phyloP scores from a whole-genome alignment of 768 basidiomycete genomes.

The Leccinellum luteum region DNA sequence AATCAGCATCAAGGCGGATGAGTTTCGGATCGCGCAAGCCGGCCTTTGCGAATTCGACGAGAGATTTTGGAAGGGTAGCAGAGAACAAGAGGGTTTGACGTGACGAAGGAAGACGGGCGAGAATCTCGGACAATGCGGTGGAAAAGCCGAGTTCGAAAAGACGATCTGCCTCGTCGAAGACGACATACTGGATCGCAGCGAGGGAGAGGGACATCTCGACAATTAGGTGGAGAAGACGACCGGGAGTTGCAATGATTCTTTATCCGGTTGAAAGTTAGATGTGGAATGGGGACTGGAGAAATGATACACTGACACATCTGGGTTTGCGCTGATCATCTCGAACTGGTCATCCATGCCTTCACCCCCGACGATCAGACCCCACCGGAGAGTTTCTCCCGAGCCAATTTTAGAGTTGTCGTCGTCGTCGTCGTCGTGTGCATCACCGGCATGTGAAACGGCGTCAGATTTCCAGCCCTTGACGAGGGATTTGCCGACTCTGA shows the following conservation, averaged over 20 bases:
- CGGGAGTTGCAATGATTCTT: conserved; percentile 97
- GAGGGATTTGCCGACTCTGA: conserved; percentile 95
- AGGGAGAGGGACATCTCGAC: conserved; percentile 97
- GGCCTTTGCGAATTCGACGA: conserved; percentile 98
- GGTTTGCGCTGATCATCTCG: conserved; percentile 89
- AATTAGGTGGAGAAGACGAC: conserved; percentile 91
- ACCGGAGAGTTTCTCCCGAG: conserved; percentile 66
- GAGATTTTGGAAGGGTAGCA: conserved; percentile 91
- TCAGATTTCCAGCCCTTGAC: conserved; percentile 72
- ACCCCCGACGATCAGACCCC: conserved; percentile 95
- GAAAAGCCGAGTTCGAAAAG: conserved; percentile 99
- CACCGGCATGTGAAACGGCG: conserved; percentile 70
- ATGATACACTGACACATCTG: conserved; percentile 76
- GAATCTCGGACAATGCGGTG: conserved; percentile 85
- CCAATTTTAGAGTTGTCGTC: conserved; percentile 43
- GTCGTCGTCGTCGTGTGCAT: conserved; percentile 50
- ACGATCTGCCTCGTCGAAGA: conserved; percentile 98
- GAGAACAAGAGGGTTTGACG: conserved; percentile 96
- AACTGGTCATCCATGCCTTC: conserved; percentile 96
- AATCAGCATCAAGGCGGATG: conserved; percentile 93
- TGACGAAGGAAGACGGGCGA: conserved; percentile 79
- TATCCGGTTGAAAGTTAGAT: conserved; percentile 10
- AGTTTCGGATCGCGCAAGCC: conserved; percentile 92
- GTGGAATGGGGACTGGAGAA: conserved; percentile 4
- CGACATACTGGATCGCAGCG: conserved; percentile 81